These are phyloP conservation scores for Sanghuangporus sanghuang DNA, from an alignment of 1,284 basidiomycete species.

Conservation along the genomic window DNA sequence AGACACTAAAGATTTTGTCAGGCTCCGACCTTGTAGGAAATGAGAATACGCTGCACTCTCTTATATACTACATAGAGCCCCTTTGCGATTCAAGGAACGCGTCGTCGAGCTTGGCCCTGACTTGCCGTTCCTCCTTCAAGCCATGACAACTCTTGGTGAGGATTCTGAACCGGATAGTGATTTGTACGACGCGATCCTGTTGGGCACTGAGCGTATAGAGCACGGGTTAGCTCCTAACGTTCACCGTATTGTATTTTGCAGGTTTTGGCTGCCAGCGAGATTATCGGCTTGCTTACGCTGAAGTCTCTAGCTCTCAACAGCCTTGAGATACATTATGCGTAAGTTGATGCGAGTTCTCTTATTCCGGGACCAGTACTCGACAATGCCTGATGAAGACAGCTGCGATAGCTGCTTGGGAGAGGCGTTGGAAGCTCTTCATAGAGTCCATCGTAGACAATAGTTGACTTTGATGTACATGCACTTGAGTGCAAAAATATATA, in stretches of 20 bases:
- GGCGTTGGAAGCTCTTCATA: constrained; percentile 49
- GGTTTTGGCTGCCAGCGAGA: constrained; percentile 62
- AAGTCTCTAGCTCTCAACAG: constrained; percentile 59
- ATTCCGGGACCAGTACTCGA: constrained; percentile 41
- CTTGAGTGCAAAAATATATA: too few species aligned
- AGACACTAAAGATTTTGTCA: constrained; percentile 22
- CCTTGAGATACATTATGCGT: constrained; percentile 38
- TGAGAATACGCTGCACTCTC: constrained; percentile 59
- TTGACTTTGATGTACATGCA: too few species aligned
- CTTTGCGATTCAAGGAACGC: constrained; percentile 56
- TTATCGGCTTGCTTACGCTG: constrained; percentile 56
- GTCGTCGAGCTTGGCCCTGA: constrained; percentile 54
- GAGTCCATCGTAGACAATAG: constrained; percentile 29
- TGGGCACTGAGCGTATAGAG: constrained; percentile 75
- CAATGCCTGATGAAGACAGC: constrained; percentile 37
- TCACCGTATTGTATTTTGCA: constrained; percentile 21
- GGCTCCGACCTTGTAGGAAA: constrained; percentile 80
- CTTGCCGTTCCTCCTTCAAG: constrained; percentile 77
- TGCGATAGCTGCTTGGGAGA: constrained; percentile 45
- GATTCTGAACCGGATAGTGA: constrained; percentile 67
- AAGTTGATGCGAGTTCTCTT: background rate
- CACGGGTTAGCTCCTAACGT: constrained; percentile 52
- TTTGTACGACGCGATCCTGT: constrained; percentile 71
- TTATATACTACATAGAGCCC: constrained; percentile 59
- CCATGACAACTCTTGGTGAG: constrained; percentile 71